Percentiles rank a stretch among this genome's conserved stretches.
Conservation (phyloP, 352 stramenopile genomes). For the Pythium brachiatum region DNA sequence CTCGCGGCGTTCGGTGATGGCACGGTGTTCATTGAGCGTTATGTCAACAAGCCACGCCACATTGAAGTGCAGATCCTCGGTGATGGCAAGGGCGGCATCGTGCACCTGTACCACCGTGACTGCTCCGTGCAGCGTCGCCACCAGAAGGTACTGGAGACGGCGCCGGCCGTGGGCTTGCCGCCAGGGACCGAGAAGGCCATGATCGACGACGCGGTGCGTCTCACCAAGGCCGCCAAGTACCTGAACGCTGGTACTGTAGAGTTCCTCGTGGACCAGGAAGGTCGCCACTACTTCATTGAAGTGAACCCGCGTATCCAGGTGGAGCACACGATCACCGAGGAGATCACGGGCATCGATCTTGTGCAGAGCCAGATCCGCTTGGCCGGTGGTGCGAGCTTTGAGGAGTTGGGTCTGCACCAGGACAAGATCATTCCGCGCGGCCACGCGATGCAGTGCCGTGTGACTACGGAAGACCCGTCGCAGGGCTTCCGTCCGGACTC, state of each 20-base stretch:
- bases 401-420: conserved; percentile 93
- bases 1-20: conserved; percentile 93
- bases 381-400: conserved; percentile 90
- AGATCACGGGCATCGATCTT: conserved; percentile 95
- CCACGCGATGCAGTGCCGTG: conserved; percentile 96
- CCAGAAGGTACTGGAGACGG: conserved; percentile 97
- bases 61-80: conserved; percentile 98
- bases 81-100: conserved; percentile 92
- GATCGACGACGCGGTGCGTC: conserved; percentile 90
- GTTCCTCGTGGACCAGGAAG: conserved; percentile 95
- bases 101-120: conserved; percentile 96
- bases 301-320: conserved; percentile 98
- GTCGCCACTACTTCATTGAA: conserved; percentile 97
- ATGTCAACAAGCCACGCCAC: conserved; percentile 94
- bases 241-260: conserved; percentile 97
- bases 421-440: conserved; percentile 91
- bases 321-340: conserved; percentile 91
- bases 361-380: conserved; percentile 97
- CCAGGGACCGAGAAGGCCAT: conserved; percentile 87
- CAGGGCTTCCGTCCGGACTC: conserved; percentile 96
- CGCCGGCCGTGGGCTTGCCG: conserved; percentile 85
- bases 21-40: conserved; percentile 95
- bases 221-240: conserved; percentile 93
- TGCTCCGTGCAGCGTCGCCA: conserved; percentile 98
- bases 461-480: conserved; percentile 95